Evolutionary conservation across 169 alveolate species (phyloP), one percentile per base, ranked within the genome.

Genomic region (Toxoplasma gondii): DNA sequence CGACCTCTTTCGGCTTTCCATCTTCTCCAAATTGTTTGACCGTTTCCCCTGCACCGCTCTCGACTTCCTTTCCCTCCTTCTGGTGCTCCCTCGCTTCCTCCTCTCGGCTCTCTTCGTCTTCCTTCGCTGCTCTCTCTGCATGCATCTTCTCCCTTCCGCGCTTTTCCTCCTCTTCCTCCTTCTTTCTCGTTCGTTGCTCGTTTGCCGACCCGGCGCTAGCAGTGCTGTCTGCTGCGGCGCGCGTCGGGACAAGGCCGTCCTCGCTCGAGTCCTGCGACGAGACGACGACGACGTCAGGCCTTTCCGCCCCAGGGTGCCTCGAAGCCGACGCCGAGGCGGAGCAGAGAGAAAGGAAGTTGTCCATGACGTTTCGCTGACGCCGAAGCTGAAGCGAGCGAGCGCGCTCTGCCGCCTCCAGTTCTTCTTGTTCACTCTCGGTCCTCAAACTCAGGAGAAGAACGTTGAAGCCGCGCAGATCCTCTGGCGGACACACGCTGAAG

Each of bases 381-480:
- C 45, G 86, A 7, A 78, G 39, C 45, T 78, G 49, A 16, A 36
- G 86, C 44, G 19, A 1, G 29, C 45, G 39, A 78, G 4, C n/a
- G n/a, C 22, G 22, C 45, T n/a, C 45, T 45, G 22, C 45, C 31
- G 7, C 45, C 49, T 36, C 49, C 39, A 78, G 44, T n/a, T 78
- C 86, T 4, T 10, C 31, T 36, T 78, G 45, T n/a, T 78, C 86
- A 2, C 29, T 10, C 45, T 78, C 86, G 24, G 39, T 78, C 86
- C 39, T 16, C 86, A 78, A 27, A n/a, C n/a, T n/a, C 45, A 38
- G 22, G 44, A 78, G 86, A 38, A 78, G 39, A 16, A 78, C 86
- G 86, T 78, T 78, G 86, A 78, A 78, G 86, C 86, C 86, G 0
- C 86, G 86, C 4, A 78, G 45, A n/a, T 78, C 86, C 44, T n/a